Evolutionary conservation across 768 basidiomycete species (phyloP).

Genomic region (Boletus rex-veris): DNA sequence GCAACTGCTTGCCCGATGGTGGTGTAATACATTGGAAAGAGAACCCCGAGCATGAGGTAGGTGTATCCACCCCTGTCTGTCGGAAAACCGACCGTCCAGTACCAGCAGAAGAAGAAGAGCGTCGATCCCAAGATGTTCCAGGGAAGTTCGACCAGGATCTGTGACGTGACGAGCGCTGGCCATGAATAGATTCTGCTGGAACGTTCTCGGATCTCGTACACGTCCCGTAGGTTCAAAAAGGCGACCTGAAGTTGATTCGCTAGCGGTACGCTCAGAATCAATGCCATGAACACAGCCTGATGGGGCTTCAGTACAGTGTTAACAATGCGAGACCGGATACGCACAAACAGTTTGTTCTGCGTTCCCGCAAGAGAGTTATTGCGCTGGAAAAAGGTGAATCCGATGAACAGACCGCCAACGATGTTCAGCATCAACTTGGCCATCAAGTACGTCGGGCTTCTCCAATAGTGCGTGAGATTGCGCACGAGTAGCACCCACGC

Average conservation of each 20-base stretch:
- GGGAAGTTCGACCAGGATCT: constrained; percentile 55
- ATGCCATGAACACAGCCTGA: constrained; percentile 55
- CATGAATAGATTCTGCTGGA: constrained; percentile 65
- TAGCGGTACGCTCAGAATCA: constrained; percentile 48
- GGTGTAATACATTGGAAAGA: constrained; percentile 61
- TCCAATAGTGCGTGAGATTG: constrained; percentile 46
- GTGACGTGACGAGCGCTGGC: constrained; percentile 54
- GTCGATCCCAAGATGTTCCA: constrained; percentile 59
- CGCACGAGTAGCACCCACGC: constrained; percentile 42
- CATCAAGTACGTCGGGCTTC: constrained; percentile 56
- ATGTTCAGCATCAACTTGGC: constrained; percentile 57
- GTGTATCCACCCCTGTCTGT: constrained; percentile 55
- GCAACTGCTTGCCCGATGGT: constrained; percentile 60
- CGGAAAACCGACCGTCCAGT: constrained; percentile 64
- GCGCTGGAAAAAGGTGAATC: constrained; percentile 60
- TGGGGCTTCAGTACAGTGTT: neutral
- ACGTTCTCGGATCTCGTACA: constrained; percentile 67
- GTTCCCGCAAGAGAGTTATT: constrained; percentile 53
- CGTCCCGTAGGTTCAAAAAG: constrained; percentile 53
- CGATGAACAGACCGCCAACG: constrained; percentile 52
- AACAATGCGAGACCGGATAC: constrained; percentile 22
- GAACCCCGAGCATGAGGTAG: constrained; percentile 49
- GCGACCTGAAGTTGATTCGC: constrained; percentile 62
- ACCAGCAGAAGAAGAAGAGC: constrained; percentile 65
- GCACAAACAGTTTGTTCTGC: constrained; percentile 64